phyloP scores from a whole-genome alignment of 140 eudicot genomes.

The Bidens hawaiensis region DNA sequence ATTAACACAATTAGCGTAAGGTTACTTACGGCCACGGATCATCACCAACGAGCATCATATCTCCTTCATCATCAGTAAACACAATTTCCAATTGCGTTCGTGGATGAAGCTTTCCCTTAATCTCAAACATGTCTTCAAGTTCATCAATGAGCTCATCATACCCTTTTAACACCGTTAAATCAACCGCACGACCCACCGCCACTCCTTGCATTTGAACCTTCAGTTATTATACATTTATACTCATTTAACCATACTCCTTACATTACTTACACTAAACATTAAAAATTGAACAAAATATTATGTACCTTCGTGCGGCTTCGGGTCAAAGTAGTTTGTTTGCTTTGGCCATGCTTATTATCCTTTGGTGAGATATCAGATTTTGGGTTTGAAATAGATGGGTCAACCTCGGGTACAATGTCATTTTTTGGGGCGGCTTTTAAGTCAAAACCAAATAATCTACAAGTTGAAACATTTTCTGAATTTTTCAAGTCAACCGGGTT shows the following conservation, averaged over 20 bases:
- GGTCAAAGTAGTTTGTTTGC: slow-evolving; percentile 55
- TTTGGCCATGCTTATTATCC: slow-evolving; percentile 53
- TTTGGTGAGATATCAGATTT: slow-evolving; percentile 43
- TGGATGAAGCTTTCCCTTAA: slow-evolving; percentile 42
- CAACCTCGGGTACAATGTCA: slow-evolving; percentile 18
- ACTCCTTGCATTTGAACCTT: slow-evolving; percentile 64
- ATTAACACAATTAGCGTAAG: neutral
- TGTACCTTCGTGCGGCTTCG: slow-evolving; percentile 86
- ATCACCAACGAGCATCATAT: slow-evolving; percentile 89
- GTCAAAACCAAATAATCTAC: slow-evolving; percentile 83
- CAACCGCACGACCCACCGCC: slow-evolving; percentile 58
- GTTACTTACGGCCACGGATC: slow-evolving; percentile 89
- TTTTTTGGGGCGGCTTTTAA: slow-evolving; percentile 39
- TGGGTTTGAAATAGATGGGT: slow-evolving; percentile 29
- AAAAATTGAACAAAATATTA: neutral
- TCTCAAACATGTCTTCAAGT: slow-evolving; percentile 49
- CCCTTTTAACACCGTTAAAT: slow-evolving; percentile 32
- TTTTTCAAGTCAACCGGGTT: slow-evolving; percentile 36
- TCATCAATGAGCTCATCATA: slow-evolving; percentile 40
- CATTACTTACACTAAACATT: neutral
- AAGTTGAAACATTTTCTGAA: slow-evolving; percentile 38
- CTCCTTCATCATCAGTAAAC: slow-evolving; percentile 93
- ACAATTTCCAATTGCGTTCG: slow-evolving; percentile 51
- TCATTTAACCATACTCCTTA: neutral
- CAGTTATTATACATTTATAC: neutral